These are phyloP conservation scores for Athelia psychrophila DNA, from an alignment of 1,284 basidiomycete genomes.

Conservation along the genomic window DNA sequence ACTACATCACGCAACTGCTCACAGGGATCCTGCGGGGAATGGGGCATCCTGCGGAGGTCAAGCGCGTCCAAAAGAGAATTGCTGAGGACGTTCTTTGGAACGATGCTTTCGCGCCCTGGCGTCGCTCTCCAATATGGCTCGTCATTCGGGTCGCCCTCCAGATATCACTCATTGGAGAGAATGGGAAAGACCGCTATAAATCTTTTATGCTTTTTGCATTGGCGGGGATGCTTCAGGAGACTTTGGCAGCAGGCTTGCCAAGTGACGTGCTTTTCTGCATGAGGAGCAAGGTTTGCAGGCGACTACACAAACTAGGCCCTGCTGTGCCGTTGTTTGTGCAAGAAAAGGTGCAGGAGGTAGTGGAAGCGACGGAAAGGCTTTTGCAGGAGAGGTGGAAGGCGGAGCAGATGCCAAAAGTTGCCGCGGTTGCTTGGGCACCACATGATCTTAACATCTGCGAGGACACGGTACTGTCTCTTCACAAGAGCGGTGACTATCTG, in stretches of 20 bases:
- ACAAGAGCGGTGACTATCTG: neutral
- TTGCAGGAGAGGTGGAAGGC: neutral
- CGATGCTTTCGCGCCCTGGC: slow-evolving; percentile 36
- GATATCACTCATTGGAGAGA: slow-evolving; percentile 14
- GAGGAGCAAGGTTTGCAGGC: slow-evolving; percentile 31
- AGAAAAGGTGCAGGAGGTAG: neutral
- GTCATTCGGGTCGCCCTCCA: slow-evolving; percentile 40
- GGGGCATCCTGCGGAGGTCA: slow-evolving; percentile 19
- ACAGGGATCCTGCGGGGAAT: slow-evolving; percentile 35
- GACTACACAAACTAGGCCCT: slow-evolving; percentile 15
- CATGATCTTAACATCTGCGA: neutral
- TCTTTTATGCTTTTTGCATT: slow-evolving; percentile 41
- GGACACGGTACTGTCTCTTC: neutral
- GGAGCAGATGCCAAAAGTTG: neutral
- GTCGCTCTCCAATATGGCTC: slow-evolving; percentile 43
- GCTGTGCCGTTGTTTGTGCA: neutral
- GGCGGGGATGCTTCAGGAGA: slow-evolving; percentile 24
- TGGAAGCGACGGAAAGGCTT: neutral
- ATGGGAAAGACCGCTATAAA: slow-evolving; percentile 35
- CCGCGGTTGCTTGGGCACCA: neutral
- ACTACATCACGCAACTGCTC: slow-evolving; percentile 41
- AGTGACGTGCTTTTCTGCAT: slow-evolving; percentile 32
- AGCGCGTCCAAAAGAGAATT: slow-evolving; percentile 35
- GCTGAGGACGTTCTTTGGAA: slow-evolving; percentile 45
- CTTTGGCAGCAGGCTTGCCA: slow-evolving; percentile 14